Percentiles rank a stretch among this genome's conserved stretches.
phyloP scores from a whole-genome alignment of 2,329 filamentous ascomycete species.

The Penicillium occitanis region DNA sequence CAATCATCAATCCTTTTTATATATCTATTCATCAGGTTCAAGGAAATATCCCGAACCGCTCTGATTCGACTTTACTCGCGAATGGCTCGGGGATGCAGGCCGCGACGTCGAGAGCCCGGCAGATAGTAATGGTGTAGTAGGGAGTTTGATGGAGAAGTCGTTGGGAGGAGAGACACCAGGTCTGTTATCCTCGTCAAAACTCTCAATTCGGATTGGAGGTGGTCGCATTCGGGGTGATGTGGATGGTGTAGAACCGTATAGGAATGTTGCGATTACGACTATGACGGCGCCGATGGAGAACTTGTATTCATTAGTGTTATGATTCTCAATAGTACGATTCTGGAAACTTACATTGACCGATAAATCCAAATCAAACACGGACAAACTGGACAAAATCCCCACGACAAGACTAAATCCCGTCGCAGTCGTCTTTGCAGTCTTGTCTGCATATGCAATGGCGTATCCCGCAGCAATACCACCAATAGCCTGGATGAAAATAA shows the following conservation, averaged over 20 bases:
- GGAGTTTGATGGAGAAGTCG: conserved; percentile 49
- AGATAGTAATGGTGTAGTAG: conserved; percentile 48
- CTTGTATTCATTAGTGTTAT: conserved; percentile 50
- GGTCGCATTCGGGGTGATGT: conserved; percentile 49
- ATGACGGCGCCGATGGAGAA: conserved; percentile 77
- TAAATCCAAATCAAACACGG: conserved; percentile 78
- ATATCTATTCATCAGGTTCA: conserved; percentile 29
- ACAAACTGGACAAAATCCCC: conserved; percentile 80
- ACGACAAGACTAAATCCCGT: conserved; percentile 89
- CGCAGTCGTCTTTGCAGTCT: conserved; percentile 91
- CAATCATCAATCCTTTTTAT: neutral
- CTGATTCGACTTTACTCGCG: conserved; percentile 42
- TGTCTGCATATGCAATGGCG: conserved; percentile 79
- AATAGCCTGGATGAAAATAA: conserved; percentile 76
- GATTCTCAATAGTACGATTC: neutral
- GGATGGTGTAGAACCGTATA: conserved; percentile 64
- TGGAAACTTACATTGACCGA: conserved; percentile 65
- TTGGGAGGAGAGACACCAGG: conserved; percentile 37
- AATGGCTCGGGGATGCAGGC: conserved; percentile 52
- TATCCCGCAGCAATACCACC: conserved; percentile 83
- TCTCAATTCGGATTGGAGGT: conserved; percentile 59
- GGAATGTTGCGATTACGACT: conserved; percentile 78
- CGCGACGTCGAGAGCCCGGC: conserved; percentile 54
- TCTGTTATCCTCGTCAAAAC: conserved; percentile 62
- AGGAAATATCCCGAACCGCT: conserved; percentile 42